These are phyloP conservation scores for Liquidambar formosana DNA, from an alignment of 164 flowering plant species.

Conservation along the genomic window DNA sequence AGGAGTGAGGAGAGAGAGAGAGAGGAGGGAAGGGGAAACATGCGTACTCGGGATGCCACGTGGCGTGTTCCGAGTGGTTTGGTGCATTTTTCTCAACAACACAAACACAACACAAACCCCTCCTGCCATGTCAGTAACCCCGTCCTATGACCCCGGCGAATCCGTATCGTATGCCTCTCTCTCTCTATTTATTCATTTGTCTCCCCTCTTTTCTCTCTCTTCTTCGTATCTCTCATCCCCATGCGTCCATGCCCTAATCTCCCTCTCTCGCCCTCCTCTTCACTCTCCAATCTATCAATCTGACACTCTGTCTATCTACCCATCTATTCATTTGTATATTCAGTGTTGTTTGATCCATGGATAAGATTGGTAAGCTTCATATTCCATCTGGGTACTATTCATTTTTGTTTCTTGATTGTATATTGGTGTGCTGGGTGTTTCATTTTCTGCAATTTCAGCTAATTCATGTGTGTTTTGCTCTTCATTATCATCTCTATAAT, in stretches of 20 bases:
- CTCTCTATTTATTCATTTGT: conserved; percentile 27
- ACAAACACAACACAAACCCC: conserved; percentile 9
- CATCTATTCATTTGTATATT: background rate
- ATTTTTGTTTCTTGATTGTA: conserved; percentile 1
- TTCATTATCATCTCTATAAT: background rate
- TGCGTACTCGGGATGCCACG: conserved; percentile 34
- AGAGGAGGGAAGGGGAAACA: background rate
- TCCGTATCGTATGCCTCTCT: conserved; percentile 52
- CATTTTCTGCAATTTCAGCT: conserved; percentile 12
- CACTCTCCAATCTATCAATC: conserved; percentile 16
- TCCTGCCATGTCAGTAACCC: conserved; percentile 63
- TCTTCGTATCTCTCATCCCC: conserved; percentile 19
- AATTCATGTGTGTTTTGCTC: conserved; percentile 12
- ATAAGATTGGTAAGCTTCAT: conserved; percentile 23
- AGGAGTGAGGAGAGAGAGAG: background rate
- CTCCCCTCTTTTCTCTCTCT: conserved; percentile 27
- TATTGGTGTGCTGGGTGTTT: background rate
- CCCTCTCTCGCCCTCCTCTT: conserved; percentile 11
- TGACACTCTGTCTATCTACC: conserved; percentile 8
- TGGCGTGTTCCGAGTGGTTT: conserved; percentile 34
- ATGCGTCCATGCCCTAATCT: conserved; percentile 27
- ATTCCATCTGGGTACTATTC: conserved; percentile 8
- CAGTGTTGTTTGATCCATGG: conserved; percentile 15
- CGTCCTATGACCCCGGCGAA: conserved; percentile 74
- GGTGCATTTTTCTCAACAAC: conserved; percentile 1